Evolutionary conservation across 179 eudicot species (phyloP).

Genomic region (Spergularia azorica): DNA sequence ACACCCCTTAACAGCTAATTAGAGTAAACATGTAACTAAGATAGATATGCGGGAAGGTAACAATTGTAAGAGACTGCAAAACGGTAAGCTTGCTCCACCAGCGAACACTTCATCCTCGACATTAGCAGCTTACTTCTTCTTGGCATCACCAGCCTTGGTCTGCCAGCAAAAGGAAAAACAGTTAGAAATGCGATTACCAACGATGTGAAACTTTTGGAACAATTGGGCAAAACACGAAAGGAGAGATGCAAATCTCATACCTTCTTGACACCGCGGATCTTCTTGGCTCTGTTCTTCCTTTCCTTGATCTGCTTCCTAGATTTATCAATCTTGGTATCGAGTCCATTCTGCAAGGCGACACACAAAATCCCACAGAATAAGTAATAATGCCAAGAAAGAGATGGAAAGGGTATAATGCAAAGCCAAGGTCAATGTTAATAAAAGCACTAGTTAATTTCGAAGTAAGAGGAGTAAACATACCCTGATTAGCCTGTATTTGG

Average conservation of each 20-base stretch:
- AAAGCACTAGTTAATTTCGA: not conserved
- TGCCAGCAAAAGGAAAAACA: not conserved
- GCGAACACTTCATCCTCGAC: not conserved
- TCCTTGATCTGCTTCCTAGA: conserved; percentile 94
- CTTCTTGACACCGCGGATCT: conserved; percentile 96
- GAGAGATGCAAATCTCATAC: conserved; percentile 30
- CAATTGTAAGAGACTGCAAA: conserved; percentile 1
- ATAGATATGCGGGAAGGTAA: not conserved
- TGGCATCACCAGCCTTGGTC: conserved; percentile 19
- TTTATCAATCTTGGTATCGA: conserved; percentile 84
- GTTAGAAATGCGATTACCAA: not conserved
- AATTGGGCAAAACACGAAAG: not conserved
- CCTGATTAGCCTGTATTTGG: conserved; percentile 85
- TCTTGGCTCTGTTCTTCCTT: conserved; percentile 91
- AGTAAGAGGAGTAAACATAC: conserved; percentile 27
- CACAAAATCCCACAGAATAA: not conserved
- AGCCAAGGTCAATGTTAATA: not conserved
- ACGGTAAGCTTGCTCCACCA: conserved; percentile 2
- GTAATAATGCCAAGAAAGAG: not conserved
- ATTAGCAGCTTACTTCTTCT: conserved; percentile 9
- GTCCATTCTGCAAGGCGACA: conserved; percentile 59
- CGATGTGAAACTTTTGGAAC: not conserved
- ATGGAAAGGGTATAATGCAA: not conserved
- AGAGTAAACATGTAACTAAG: not conserved
- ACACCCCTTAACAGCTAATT: not conserved